A percentile compares a stretch with the other conserved stretches of the same genome.
Conservation (phyloP, 2,329 filamentous ascomycete species). For the Alternaria hordeiaustralica region DNA sequence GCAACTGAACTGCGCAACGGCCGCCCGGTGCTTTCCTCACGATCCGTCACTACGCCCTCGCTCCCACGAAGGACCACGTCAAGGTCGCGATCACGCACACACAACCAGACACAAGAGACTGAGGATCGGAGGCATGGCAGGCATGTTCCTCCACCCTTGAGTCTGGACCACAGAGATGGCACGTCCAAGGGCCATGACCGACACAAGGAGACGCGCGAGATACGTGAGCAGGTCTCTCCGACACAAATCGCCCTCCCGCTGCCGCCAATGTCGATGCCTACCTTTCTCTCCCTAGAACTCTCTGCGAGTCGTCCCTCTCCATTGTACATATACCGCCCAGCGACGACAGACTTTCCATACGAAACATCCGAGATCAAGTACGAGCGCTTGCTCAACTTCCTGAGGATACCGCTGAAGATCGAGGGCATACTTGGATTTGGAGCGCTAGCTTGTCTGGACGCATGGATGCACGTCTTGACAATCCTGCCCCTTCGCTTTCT, state of each 20-base stretch:
- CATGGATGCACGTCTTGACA: slow-evolving; percentile 96
- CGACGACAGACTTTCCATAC: slow-evolving; percentile 71
- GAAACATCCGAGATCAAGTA: slow-evolving; percentile 93
- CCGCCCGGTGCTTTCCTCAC: slow-evolving; percentile 40
- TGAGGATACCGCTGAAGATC: slow-evolving; percentile 79
- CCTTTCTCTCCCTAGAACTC: slow-evolving; percentile 70
- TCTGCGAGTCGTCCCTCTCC: slow-evolving; percentile 66
- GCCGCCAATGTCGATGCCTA: slow-evolving; percentile 68
- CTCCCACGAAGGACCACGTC: slow-evolving; percentile 48
- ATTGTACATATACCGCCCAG: slow-evolving; percentile 67
- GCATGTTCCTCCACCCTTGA: slow-evolving; percentile 42
- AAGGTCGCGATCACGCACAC: slow-evolving; percentile 26
- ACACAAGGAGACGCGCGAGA: slow-evolving; percentile 30
- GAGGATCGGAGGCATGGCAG: slow-evolving; percentile 28
- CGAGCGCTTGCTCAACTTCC: slow-evolving; percentile 86
- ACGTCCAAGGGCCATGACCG: slow-evolving; percentile 37
- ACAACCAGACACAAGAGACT: slow-evolving; percentile 24
- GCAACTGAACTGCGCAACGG: slow-evolving; percentile 29
- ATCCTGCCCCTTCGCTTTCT: slow-evolving; percentile 89
- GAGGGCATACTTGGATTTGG: slow-evolving; percentile 89
- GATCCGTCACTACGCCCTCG: slow-evolving; percentile 49
- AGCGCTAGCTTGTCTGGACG: slow-evolving; percentile 87
- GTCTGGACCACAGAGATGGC: slow-evolving; percentile 41
- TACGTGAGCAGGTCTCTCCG: slow-evolving; percentile 46
- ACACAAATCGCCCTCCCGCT: slow-evolving; percentile 60